phyloP scores from a whole-genome alignment of 441 rosid species.

The Euphorbia celastroides region DNA sequence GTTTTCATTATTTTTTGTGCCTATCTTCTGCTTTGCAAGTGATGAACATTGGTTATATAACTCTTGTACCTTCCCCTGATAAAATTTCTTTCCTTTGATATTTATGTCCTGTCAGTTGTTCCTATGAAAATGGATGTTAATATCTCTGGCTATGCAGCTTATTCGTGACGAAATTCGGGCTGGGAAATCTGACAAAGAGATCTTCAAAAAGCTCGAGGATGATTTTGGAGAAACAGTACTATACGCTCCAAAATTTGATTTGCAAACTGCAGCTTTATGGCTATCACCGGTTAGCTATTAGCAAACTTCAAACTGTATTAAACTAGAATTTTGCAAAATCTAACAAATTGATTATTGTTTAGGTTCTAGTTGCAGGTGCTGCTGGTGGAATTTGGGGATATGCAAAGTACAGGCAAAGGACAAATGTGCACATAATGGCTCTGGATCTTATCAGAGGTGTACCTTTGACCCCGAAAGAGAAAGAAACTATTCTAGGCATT shows the following conservation, averaged over 20 bases:
- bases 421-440: conserved; percentile 85
- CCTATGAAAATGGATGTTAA: not conserved
- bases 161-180: conserved; percentile 79
- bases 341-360: conserved; percentile 12
- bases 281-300: conserved; percentile 71
- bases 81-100: not conserved
- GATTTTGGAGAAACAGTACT: conserved; percentile 94
- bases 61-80: not conserved
- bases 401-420: conserved; percentile 58
- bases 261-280: conserved; percentile 92
- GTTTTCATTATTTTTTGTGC: not conserved
- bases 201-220: conserved; percentile 81
- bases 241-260: conserved; percentile 84
- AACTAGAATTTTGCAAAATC: conserved; percentile 1
- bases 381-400: conserved; percentile 67
- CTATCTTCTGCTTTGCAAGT: not conserved
- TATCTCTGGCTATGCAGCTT: conserved; percentile 40
- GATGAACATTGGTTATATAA: not conserved
- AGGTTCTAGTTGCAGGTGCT: conserved; percentile 73
- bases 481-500: conserved; percentile 75
- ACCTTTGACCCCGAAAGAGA: conserved; percentile 76
- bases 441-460: conserved; percentile 74
- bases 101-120: not conserved
- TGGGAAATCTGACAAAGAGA: conserved; percentile 87
- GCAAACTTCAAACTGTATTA: not conserved